Evolutionary conservation across 2,329 filamentous ascomycete genomes (phyloP), one percentile per base, ranked within the genome.

Genomic region (Aspergillus pseudoterreus): DNA sequence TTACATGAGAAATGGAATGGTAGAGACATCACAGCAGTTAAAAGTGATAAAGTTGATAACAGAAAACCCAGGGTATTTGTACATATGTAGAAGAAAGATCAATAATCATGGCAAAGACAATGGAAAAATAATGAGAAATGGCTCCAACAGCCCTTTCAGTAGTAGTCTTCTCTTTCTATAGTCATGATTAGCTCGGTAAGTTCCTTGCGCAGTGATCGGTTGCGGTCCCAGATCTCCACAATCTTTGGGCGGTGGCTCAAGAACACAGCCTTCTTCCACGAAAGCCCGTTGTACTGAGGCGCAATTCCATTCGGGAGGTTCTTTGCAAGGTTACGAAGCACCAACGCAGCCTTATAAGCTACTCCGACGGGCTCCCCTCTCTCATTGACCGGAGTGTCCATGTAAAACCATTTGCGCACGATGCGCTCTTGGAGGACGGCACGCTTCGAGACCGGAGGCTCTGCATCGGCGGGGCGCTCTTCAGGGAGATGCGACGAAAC

Each of bases 301-400:
- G 66, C 61, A 11, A 60, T 62, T 2, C 64, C 65, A 45, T 64
- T 65, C 0, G 72, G 71, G 3, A 75, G 63, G 52, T 75, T 73
- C 9, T 71, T 62, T 9, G 74, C 71, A 24, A 78, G 63, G 46
- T 78, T 78, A 39, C 75, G 71, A 57, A 78, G 55, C 3, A 78
- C 70, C 43, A 78, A 60, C 6, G 72, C 68, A 24, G 74, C 73
- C 57, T 76, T 76, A 61, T 76, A 76, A 17, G 76, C 71, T 14
- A 77, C 65, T 10, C 76, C 76, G 45, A 70, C 61, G 3, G 76
- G 72, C 33, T 76, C 71, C 11, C 66, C 67, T 24, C 68, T 64
- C 46, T 75, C 71, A 46, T 76, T 74, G 38, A 68, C 53, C 10
- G 72, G 71, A 0, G 74, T 76, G 36, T 72, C 68, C 59, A 71